phyloP scores from a whole-genome alignment of 768 basidiomycete species.

The Hericium alpestre region DNA sequence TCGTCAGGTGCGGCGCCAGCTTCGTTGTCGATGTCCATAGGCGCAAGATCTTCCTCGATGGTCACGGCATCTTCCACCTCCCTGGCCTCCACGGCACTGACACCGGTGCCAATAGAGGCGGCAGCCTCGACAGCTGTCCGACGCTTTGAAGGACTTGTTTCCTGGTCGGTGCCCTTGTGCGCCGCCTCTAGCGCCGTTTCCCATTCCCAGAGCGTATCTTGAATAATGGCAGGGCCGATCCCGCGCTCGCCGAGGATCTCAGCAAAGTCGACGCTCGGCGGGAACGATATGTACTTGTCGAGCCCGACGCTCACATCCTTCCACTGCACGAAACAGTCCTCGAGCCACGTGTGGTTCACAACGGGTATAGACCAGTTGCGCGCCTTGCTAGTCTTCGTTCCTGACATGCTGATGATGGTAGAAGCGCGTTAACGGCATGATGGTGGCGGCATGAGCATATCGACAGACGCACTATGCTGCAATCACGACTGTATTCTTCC shows the following conservation, averaged over 20 bases:
- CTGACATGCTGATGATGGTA: constrained; percentile 12
- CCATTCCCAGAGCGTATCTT: constrained; percentile 8
- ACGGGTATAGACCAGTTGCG: constrained; percentile 73
- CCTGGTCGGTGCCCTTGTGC: background rate
- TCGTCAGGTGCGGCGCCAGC: background rate
- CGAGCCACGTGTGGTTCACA: constrained; percentile 86
- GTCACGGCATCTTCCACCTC: constrained; percentile 20
- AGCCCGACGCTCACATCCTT: constrained; percentile 49
- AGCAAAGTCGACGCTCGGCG: constrained; percentile 57
- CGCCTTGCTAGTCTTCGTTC: constrained; percentile 61
- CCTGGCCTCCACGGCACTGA: constrained; percentile 13
- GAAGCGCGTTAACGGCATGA: background rate
- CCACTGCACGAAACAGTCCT: constrained; percentile 84
- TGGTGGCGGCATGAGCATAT: background rate
- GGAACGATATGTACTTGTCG: constrained; percentile 62
- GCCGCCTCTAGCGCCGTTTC: constrained; percentile 1
- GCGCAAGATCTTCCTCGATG: constrained; percentile 10
- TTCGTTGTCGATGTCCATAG: constrained; percentile 15
- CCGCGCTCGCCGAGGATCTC: constrained; percentile 25
- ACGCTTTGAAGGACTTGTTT: background rate
- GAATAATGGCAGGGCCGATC: constrained; percentile 10
- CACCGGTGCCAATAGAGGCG: constrained; percentile 10
- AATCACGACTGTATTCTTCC: constrained; percentile 68
- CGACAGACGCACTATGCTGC: constrained; percentile 61
- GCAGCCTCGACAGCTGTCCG: background rate